phyloP scores from a whole-genome alignment of 345 rosid genomes.

The Hibiscus tridactylites region DNA sequence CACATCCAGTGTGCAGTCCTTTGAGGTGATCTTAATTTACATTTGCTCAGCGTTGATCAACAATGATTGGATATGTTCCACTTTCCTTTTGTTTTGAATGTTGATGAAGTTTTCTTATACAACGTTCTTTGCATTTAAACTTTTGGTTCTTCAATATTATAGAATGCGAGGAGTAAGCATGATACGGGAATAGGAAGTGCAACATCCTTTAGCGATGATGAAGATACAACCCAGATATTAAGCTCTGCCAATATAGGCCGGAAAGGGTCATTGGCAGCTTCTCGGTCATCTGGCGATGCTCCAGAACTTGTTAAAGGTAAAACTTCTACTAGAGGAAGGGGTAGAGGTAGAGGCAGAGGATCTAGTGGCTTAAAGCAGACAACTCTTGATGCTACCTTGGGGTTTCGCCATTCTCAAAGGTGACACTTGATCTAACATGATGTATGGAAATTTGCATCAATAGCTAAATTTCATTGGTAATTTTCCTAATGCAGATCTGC shows the following conservation, averaged over 20 bases:
- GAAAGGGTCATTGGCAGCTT: slow-evolving; percentile 42
- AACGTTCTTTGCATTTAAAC: slow-evolving; percentile 10
- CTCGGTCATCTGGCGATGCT: slow-evolving; percentile 36
- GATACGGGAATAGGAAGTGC: slow-evolving; percentile 46
- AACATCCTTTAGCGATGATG: slow-evolving; percentile 85
- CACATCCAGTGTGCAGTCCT: slow-evolving; percentile 41
- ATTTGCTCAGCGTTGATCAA: not conserved
- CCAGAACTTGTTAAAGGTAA: slow-evolving; percentile 36
- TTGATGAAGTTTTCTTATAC: slow-evolving; percentile 9
- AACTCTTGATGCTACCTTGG: slow-evolving; percentile 69
- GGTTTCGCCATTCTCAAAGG: slow-evolving; percentile 77
- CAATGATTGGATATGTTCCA: not conserved
- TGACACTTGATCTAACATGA: slow-evolving; percentile 14
- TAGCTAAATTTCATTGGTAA: slow-evolving; percentile 11
- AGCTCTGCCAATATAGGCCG: slow-evolving; percentile 48
- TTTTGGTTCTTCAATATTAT: slow-evolving; percentile 14
- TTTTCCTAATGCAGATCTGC: slow-evolving; percentile 36
- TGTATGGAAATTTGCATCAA: slow-evolving; percentile 2
- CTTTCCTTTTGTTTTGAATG: not conserved
- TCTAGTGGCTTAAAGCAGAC: slow-evolving; percentile 71
- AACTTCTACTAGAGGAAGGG: slow-evolving; percentile 82
- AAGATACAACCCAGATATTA: slow-evolving; percentile 51
- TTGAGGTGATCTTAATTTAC: slow-evolving; percentile 41
- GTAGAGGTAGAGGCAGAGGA: slow-evolving; percentile 52
- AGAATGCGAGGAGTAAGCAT: slow-evolving; percentile 45